Base-by-base conservation (phyloP, 2,329 filamentous ascomycete genomes). In the Aureobasidium leucospermi region DNA sequence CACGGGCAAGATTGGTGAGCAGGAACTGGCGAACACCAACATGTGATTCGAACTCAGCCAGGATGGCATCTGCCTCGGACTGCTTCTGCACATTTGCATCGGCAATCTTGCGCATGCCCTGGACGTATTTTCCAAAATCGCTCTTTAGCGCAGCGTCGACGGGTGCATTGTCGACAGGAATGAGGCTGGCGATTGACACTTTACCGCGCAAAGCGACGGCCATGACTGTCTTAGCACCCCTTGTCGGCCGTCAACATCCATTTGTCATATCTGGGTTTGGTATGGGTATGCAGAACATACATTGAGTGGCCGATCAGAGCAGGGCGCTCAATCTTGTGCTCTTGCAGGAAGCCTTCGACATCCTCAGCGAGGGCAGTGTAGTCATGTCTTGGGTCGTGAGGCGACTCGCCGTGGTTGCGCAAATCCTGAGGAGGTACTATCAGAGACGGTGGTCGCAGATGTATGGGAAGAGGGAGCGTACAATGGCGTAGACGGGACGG, bases 271-370 rank as follows among this genome's bases (percentile, higher is more conserved):
- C 39, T 8, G n/a, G 7, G 16, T 9, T 16, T 23, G 39, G 39
- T 34, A 13, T 45, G 16, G 29, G 68, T 74, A 89, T 52, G 28
- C 15, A 42, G 10, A 11, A 59, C 58, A 31, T 53, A 59, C 93
- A 97, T 97, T 1, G 90, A 96, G 75, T 97, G 94, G 0, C 93
- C 93, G 67, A 97, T 94, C 31, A 97, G 76, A 0, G 88, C 90
- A 1, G 86, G 79, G 31, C 88, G 77, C 46, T 81, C 76, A n/a
- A 96, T 75, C 3, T 79, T 77, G 71, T 95, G 87, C 58, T 88
- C 76, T 5, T 79, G 67, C 59, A 97, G 86, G 72, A 97, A 97
- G 46, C 81, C 78, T 58, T 86, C 84, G 10, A 96, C 85, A 67
- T 97, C 93, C 64, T 86, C 82, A 4, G 93, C 90, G 82, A 97